A percentile compares a stretch with the other conserved stretches of the same genome.
Conservation (phyloP, 306 rosid species). For the Dalbergia cultrata region DNA sequence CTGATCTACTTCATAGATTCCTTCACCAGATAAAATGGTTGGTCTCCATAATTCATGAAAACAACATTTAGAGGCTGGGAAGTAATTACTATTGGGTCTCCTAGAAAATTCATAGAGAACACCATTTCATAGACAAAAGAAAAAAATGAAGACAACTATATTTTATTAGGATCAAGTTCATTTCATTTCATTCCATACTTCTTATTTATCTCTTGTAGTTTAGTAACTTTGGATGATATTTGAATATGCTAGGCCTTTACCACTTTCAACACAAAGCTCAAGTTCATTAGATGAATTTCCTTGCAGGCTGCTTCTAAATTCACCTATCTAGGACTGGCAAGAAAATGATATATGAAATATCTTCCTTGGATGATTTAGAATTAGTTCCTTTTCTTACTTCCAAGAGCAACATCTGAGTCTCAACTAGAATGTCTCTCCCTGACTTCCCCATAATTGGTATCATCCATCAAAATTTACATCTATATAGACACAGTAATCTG, state of each 20-base stretch:
- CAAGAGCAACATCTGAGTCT: constrained; percentile 40
- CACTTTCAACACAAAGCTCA: constrained; percentile 42
- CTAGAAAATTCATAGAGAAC: constrained; percentile 1
- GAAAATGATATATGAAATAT: constrained; percentile 30
- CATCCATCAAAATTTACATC: constrained; percentile 40
- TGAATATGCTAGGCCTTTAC: constrained; percentile 24
- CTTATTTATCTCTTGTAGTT: neutral
- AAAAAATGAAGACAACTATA: neutral
- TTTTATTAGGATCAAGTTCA: neutral
- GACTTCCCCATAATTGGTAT: constrained; percentile 29
- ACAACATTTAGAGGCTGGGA: constrained; percentile 34
- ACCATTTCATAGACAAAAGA: constrained; percentile 10
- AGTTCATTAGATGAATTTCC: constrained; percentile 39
- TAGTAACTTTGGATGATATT: neutral
- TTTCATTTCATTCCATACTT: neutral
- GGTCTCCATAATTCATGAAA: constrained; percentile 36
- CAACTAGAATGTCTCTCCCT: constrained; percentile 32
- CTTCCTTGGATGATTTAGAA: constrained; percentile 32
- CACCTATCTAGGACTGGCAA: constrained; percentile 38
- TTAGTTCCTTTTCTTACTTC: constrained; percentile 10
- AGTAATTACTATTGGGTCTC: constrained; percentile 27
- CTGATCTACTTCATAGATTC: constrained; percentile 35
- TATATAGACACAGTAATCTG: constrained; percentile 26
- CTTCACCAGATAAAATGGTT: constrained; percentile 38
- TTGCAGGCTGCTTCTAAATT: constrained; percentile 40